Evolutionary conservation across 768 basidiomycete species (phyloP), one percentile per base, ranked within the genome.

Genomic region (Boletus pseudo-olivaceus): DNA sequence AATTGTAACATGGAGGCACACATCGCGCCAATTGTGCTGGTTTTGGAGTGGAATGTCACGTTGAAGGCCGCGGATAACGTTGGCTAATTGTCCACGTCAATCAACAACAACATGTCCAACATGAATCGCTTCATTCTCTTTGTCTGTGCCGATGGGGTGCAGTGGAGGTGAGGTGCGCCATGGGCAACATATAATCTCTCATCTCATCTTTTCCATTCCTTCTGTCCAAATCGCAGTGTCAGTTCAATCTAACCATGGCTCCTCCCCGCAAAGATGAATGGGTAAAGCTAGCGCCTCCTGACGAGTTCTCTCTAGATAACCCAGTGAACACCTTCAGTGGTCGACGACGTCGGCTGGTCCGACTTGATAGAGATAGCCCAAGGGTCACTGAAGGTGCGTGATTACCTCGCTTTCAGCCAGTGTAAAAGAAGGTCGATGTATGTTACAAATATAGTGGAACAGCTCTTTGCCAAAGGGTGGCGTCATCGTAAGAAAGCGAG

Each of bases 381-480:
- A 59, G 66, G 12, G 82, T 74, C 56, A 49, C 63, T n/a, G 68
- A 72, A 56, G 69, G 82, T 83, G 54, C 56, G 76, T 61, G 47
- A 44, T 51, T 37, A 17, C 10, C 14, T 43, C 42, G 5, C 37
- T 6, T 48, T 19, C 11, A 33, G 29, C 35, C n/a, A 29, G 33
- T 17, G 33, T 56, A 11, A 12, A 29, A 45, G 27, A 37, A 37
- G 8, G 30, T 38, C 17, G 37, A 63, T 32, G 20, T 39, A 20
- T 15, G 30, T 26, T 51, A 38, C 40, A 20, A 47, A 50, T 47
- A 48, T 48, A 84, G 83, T 83, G 15, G 76, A 78, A 57, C 74
- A 71, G 27, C 68, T 76, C 37, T 84, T 85, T 55, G 57, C 67
- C 47, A 77, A 77, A 57, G 80, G 78, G 33, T 85, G 83, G 83